These are phyloP conservation scores for Aquilaria yunnanensis DNA, from an alignment of 345 rosid species.

Conservation along the genomic window DNA sequence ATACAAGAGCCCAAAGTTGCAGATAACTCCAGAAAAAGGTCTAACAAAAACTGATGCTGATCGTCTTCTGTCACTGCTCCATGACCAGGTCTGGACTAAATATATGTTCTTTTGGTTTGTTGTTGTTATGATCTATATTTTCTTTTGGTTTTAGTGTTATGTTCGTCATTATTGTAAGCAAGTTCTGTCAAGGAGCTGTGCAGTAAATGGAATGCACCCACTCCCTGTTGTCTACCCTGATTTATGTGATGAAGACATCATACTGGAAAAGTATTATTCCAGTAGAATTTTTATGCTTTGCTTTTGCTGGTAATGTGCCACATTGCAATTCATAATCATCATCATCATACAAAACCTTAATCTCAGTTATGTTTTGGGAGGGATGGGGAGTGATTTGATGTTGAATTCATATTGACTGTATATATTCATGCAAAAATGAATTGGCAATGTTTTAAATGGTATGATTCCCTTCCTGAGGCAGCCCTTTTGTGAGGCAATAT, in stretches of 20 bases:
- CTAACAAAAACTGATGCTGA: conserved; percentile 61
- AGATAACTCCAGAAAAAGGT: conserved; percentile 77
- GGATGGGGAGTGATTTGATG: no score
- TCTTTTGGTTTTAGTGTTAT: background rate
- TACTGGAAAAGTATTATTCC: background rate
- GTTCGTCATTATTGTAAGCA: background rate
- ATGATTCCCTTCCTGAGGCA: no score
- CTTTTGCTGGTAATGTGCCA: no score
- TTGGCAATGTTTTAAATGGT: no score
- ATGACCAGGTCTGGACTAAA: conserved; percentile 59
- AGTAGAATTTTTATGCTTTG: background rate
- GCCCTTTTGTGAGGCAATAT: no score
- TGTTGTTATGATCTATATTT: conserved; percentile 4
- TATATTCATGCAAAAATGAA: no score
- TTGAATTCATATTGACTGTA: no score
- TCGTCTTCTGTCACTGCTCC: conserved; percentile 72
- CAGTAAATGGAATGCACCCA: background rate
- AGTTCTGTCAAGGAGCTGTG: background rate
- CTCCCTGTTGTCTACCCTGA: background rate
- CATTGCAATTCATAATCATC: no score
- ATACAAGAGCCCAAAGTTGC: conserved; percentile 82
- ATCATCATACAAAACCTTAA: no score
- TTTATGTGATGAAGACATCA: background rate
- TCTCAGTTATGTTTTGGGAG: no score
- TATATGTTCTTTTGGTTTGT: background rate